A percentile compares a stretch with the other conserved stretches of the same genome.
Evolutionary conservation across 2,329 filamentous ascomycete genomes (phyloP).

Genomic region (Nigrospora osmanthi): DNA sequence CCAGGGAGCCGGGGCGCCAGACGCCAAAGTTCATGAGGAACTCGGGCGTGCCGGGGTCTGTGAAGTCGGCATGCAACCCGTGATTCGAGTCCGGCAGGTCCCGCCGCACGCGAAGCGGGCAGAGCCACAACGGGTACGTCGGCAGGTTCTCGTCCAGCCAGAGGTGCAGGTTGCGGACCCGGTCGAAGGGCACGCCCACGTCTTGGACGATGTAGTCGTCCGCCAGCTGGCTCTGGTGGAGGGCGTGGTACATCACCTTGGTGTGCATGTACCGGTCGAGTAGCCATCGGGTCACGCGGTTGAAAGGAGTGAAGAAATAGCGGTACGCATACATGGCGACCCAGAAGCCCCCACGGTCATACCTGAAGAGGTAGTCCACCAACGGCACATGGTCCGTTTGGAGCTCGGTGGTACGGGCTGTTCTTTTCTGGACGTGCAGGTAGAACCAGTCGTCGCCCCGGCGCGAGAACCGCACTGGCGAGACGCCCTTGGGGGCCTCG

Average conservation of each 20-base stretch:
- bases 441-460: constrained; percentile 67
- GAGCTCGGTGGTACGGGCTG: constrained; percentile 16
- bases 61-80: constrained; percentile 39
- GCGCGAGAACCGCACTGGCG: constrained; percentile 40
- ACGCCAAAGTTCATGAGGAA: constrained; percentile 54
- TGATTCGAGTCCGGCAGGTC: constrained; percentile 31
- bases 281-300: constrained; percentile 51
- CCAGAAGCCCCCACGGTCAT: constrained; percentile 65
- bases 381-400: constrained; percentile 50
- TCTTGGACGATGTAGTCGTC: constrained; percentile 60
- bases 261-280: constrained; percentile 57
- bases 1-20: constrained; percentile 43
- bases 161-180: constrained; percentile 32
- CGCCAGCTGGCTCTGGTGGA: constrained; percentile 53
- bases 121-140: constrained; percentile 51
- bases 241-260: constrained; percentile 55
- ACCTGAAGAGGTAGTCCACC: constrained; percentile 62
- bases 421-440: constrained; percentile 48
- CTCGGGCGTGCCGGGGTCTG: constrained; percentile 25
- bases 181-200: constrained; percentile 41
- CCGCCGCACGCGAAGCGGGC: constrained; percentile 38
- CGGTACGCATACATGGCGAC: constrained; percentile 52
- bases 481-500: constrained; percentile 24
- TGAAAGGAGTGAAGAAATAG: constrained; percentile 60
- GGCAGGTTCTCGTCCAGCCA: constrained; percentile 37